These are phyloP conservation scores for Ophiocordyceps robertsii DNA, from an alignment of 2,329 filamentous ascomycete species.

Conservation along the genomic window DNA sequence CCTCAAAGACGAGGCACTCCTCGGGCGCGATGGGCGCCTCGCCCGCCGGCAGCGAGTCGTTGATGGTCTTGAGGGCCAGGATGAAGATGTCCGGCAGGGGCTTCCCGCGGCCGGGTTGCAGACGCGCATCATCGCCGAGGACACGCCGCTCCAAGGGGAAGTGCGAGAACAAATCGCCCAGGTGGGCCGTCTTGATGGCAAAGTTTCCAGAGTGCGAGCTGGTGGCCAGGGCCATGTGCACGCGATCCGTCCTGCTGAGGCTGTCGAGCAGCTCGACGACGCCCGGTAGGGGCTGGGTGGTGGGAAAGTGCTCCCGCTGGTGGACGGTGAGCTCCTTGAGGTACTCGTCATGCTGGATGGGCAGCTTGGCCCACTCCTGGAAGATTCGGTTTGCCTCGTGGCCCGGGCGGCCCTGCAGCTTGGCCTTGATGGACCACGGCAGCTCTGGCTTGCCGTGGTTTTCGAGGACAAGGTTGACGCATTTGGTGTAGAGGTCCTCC, in stretches of 20 bases:
- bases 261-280: slow-evolving; percentile 53
- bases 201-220: slow-evolving; percentile 63
- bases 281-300: slow-evolving; percentile 65
- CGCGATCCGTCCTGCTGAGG: slow-evolving; percentile 37
- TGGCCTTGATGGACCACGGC: slow-evolving; percentile 92
- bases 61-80: slow-evolving; percentile 73
- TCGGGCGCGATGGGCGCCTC: slow-evolving; percentile 58
- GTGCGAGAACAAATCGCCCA: slow-evolving; percentile 43
- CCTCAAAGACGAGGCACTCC: slow-evolving; percentile 94
- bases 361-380: slow-evolving; percentile 73
- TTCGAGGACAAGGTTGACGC: slow-evolving; percentile 69
- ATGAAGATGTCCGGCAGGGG: slow-evolving; percentile 91
- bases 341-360: slow-evolving; percentile 61
- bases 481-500: slow-evolving; percentile 76
- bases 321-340: slow-evolving; percentile 41
- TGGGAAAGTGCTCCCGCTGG: slow-evolving; percentile 61
- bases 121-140: slow-evolving; percentile 71
- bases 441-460: slow-evolving; percentile 60
- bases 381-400: slow-evolving; percentile 40
- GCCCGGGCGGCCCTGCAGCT: slow-evolving; percentile 51
- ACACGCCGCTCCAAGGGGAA: slow-evolving; percentile 63
- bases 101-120: slow-evolving; percentile 73
- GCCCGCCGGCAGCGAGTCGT: slow-evolving; percentile 51
- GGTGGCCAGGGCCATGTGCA: slow-evolving; percentile 79
- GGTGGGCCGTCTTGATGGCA: slow-evolving; percentile 57